phyloP scores from a whole-genome alignment of 352 stramenopile genomes.

The Pythium chondricola region DNA sequence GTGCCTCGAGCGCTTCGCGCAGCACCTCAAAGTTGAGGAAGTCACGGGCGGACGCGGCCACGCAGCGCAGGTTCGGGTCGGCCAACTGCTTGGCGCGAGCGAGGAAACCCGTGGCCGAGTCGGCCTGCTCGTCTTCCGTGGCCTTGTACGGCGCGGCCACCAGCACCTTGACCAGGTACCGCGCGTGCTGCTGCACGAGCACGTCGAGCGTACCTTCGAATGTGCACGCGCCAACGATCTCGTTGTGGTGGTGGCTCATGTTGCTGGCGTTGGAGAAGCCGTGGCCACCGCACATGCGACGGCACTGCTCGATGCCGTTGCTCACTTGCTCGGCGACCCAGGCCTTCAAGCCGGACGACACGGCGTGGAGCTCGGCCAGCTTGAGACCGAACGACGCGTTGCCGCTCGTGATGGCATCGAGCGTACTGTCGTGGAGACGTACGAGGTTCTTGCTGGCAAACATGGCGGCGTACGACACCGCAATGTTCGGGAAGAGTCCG shows the following conservation, averaged over 20 bases:
- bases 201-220: slow-evolving; percentile 73
- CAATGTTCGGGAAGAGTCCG: slow-evolving; percentile 38
- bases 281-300: slow-evolving; percentile 31
- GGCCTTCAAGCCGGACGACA: slow-evolving; percentile 48
- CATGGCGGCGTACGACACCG: slow-evolving; percentile 33
- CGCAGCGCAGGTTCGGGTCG: slow-evolving; percentile 29
- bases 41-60: slow-evolving; percentile 20
- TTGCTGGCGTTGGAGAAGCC: slow-evolving; percentile 21
- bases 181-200: slow-evolving; percentile 57
- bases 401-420: slow-evolving; percentile 32
- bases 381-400: slow-evolving; percentile 27
- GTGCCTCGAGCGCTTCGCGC: slow-evolving; percentile 33
- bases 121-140: neutral
- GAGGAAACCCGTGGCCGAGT: slow-evolving; percentile 23
- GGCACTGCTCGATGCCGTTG: slow-evolving; percentile 41
- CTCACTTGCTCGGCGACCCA: slow-evolving; percentile 34
- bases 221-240: slow-evolving; percentile 42
- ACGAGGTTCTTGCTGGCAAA: slow-evolving; percentile 29
- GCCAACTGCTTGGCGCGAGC: slow-evolving; percentile 23
- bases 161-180: slow-evolving; percentile 51
- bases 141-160: slow-evolving; percentile 13
- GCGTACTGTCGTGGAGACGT: slow-evolving; percentile 25
- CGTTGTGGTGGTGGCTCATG: slow-evolving; percentile 26
- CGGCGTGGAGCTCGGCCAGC: slow-evolving; percentile 45
- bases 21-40: slow-evolving; percentile 34